Evolutionary conservation across 108 stramenopile species (phyloP).

Genomic region (Nitzschia sp.): DNA sequence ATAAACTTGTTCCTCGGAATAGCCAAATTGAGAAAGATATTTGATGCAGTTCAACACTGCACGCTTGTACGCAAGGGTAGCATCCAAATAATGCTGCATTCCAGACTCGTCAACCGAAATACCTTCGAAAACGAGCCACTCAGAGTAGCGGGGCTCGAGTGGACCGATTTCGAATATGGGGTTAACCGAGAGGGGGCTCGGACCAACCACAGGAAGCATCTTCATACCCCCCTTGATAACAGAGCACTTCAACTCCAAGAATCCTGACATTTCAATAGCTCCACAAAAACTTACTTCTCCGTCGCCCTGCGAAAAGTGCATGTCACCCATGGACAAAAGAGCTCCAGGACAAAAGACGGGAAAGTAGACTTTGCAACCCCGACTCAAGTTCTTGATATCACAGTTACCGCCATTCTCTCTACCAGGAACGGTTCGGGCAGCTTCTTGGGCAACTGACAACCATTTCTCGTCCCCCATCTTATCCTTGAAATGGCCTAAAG

Average conservation of each 20-base stretch:
- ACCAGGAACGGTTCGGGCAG: conserved; percentile 35
- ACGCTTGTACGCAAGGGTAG: conserved; percentile 70
- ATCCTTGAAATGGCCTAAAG: conserved; percentile 55
- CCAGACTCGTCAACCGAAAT: conserved; percentile 69
- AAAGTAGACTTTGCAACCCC: conserved; percentile 72
- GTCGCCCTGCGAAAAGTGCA: conserved; percentile 74
- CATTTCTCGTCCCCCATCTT: conserved; percentile 51
- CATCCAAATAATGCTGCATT: conserved; percentile 68
- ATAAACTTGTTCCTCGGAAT: conserved; percentile 69
- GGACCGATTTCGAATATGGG: conserved; percentile 77
- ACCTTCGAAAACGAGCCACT: conserved; percentile 74
- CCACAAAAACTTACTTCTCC: conserved; percentile 76
- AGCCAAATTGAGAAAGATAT: conserved; percentile 67
- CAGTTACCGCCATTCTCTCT: conserved; percentile 76
- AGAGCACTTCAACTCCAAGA: conserved; percentile 56
- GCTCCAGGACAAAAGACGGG: conserved; percentile 73
- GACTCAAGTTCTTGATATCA: conserved; percentile 68
- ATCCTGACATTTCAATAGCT: conserved; percentile 59
- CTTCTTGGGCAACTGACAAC: conserved; percentile 51
- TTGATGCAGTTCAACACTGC: conserved; percentile 72
- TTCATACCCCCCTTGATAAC: conserved; percentile 73
- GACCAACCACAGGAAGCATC: conserved; percentile 56
- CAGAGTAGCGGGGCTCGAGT: conserved; percentile 66
- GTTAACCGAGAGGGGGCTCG: conserved; percentile 53
- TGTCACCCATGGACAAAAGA: conserved; percentile 70